Evolutionary conservation across 176 grass and related monocot species (phyloP), one percentile per base, ranked within the genome.

Genomic region (Microstegium vimineum): DNA sequence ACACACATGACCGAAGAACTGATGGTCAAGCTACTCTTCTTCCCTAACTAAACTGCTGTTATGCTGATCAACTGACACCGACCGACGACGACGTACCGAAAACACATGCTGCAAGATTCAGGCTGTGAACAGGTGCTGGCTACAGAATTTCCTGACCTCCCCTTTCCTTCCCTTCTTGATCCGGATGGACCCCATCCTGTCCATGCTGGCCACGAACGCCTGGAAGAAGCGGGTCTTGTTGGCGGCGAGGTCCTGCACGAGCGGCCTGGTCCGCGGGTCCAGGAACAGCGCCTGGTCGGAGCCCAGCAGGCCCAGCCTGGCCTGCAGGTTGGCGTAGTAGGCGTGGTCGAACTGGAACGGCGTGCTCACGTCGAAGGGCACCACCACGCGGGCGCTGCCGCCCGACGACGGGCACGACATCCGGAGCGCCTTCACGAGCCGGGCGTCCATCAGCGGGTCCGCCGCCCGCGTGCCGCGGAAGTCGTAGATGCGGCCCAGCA

Each of bases 151-250:
- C 69, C 96, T 95, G 47, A 94, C 75, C 91, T 99, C 91, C 1
- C 93, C 93, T 63, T 83, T 99, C 73, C 36, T 91, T 0, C 93
- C 97, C 71, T 99, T 99, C 87, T 99, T 99, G 63, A 94, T 80
- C 82, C 93, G 74, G 25, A 95, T 85, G 49, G 85, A 63, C 0
- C 97, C 97, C 93, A 99, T 94, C 65, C 90, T 77, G 66, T 95
- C 91, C 89, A 99, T 94, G 68, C 91, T 82, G 0, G 60, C 69
- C 0, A 82, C 79, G 73, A 95, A 99, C 0, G 89, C 91, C 81
- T 82, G 49, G 59, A 99, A 99, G 68, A 99, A 99, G 3, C 64
- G 77, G 1, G 47, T 66, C 85, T 92, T 94, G 62, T 92, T 89
- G 34, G 57, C 76, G 14, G 80, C 91, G 13, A 99, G 75, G 51